phyloP scores from a whole-genome alignment of 768 basidiomycete species.

The Cantharellus anzutake region DNA sequence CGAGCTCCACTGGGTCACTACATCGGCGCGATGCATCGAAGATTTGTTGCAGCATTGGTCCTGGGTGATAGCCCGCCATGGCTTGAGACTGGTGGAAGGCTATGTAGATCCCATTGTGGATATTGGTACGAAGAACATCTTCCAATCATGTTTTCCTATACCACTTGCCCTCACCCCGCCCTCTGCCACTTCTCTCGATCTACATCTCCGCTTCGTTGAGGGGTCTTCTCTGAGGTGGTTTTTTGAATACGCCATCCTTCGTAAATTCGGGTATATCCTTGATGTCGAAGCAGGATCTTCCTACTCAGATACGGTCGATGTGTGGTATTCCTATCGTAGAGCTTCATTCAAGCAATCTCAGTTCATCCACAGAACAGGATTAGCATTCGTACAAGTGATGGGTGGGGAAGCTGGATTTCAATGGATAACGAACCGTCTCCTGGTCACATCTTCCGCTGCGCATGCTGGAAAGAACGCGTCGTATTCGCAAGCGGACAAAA shows the following conservation, averaged over 20 bases:
- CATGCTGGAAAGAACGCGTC: not conserved
- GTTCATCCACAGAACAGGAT: constrained; percentile 78
- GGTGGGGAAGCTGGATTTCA: constrained; percentile 64
- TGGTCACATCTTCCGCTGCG: constrained; percentile 7
- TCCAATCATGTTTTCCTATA: constrained; percentile 79
- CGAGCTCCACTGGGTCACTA: constrained; percentile 92
- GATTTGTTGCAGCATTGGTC: constrained; percentile 71
- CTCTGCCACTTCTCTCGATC: constrained; percentile 29
- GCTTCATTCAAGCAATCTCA: constrained; percentile 65
- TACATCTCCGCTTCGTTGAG: constrained; percentile 48
- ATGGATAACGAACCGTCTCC: constrained; percentile 72
- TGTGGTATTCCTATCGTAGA: constrained; percentile 78
- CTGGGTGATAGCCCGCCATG: constrained; percentile 69
- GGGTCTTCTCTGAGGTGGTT: constrained; percentile 44
- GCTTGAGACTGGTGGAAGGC: constrained; percentile 81
- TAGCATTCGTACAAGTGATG: constrained; percentile 77
- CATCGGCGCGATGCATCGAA: constrained; percentile 80
- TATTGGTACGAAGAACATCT: constrained; percentile 67
- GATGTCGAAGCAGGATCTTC: constrained; percentile 51
- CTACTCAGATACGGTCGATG: constrained; percentile 68
- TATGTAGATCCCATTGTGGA: constrained; percentile 85
- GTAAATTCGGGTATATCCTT: constrained; percentile 57
- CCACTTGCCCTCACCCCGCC: constrained; percentile 63
- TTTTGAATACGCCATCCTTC: constrained; percentile 65
- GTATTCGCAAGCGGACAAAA: not conserved